These are phyloP conservation scores for Saccharomycopsis phalli DNA, from an alignment of 1,139 yeast species.

Conservation along the genomic window DNA sequence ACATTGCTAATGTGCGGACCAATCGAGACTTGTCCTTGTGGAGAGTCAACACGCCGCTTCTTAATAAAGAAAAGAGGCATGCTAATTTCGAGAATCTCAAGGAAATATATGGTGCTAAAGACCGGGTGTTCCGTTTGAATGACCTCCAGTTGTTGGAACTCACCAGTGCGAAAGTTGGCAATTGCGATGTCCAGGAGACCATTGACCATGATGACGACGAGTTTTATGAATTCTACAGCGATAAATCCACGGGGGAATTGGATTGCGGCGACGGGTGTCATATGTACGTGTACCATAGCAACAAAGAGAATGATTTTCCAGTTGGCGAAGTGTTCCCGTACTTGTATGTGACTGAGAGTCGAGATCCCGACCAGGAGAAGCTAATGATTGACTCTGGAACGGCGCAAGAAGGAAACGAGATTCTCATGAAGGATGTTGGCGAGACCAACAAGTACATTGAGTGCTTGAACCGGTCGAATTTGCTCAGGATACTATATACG, in stretches of 20 bases:
- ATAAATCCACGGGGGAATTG: conserved; percentile 9
- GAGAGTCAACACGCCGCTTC: conserved; percentile 16
- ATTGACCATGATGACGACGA: conserved; percentile 4
- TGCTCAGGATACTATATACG: conserved; percentile 13
- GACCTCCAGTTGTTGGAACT: conserved; percentile 18
- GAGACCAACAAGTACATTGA: conserved; percentile 12
- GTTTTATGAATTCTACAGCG: conserved; percentile 9
- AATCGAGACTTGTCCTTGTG: conserved; percentile 17
- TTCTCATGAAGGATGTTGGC: conserved; percentile 17
- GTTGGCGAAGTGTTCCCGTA: conserved; percentile 14
- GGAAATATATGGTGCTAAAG: background rate
- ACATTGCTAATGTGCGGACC: background rate
- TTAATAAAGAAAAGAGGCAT: conserved; percentile 5
- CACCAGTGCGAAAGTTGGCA: conserved; percentile 4
- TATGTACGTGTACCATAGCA: conserved; percentile 15
- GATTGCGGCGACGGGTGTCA: conserved; percentile 21
- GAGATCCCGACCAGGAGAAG: no score
- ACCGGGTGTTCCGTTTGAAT: conserved; percentile 4
- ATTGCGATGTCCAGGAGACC: conserved; percentile 15
- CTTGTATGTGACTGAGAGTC: conserved; percentile 8
- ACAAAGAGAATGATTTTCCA: conserved; percentile 9
- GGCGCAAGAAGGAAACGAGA: conserved; percentile 17
- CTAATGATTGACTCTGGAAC: conserved; percentile 7
- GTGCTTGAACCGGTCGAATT: conserved; percentile 12
- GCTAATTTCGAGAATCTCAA: conserved; percentile 14